Percentiles rank a stretch among this genome's conserved stretches.
Evolutionary conservation across 805 yeast species (phyloP).

Genomic region (Tetrapisispora pingtungensis): DNA sequence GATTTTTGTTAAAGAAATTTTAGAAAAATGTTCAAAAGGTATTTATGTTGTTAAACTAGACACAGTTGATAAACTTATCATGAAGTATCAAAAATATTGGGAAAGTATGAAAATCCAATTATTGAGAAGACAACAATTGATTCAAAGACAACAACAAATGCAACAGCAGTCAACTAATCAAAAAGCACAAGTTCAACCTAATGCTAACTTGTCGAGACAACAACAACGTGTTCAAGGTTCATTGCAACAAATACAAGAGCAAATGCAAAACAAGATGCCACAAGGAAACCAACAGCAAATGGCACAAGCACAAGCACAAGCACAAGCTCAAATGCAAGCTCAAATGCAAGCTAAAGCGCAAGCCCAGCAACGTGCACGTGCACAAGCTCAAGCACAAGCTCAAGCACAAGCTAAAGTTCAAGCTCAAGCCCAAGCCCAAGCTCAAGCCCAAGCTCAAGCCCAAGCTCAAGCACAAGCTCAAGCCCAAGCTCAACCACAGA

Average conservation of each 20-base stretch:
- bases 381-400: constrained; percentile 5
- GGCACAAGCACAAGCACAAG: constrained; percentile 1
- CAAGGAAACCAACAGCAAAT: constrained; percentile 12
- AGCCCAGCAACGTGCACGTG: constrained; percentile 6
- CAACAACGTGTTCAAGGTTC: constrained; percentile 22
- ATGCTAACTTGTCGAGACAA: constrained; percentile 11
- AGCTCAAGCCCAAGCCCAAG: constrained; percentile 3
- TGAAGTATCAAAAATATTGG: constrained; percentile 66
- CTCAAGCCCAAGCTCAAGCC: constrained; percentile 6
- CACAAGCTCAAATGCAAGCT: neutral
- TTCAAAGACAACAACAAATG: constrained; percentile 29
- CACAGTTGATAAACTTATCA: constrained; percentile 55
- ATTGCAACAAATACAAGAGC: constrained; percentile 22
- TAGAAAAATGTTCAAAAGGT: constrained; percentile 57
- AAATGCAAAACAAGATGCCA: constrained; percentile 11
- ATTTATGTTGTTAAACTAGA: constrained; percentile 64
- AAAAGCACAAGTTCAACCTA: constrained; percentile 17
- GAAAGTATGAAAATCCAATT: constrained; percentile 62
- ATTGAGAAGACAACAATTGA: constrained; percentile 30
- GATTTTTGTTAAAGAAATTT: constrained; percentile 64
- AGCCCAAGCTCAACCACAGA: constrained; percentile 1
- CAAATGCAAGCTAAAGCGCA: constrained; percentile 5
- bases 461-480: constrained; percentile 1
- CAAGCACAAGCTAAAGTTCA: constrained; percentile 2
- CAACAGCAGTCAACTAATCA: constrained; percentile 21